Percentiles rank a stretch among this genome's conserved stretches.
Conservation (phyloP, 768 basidiomycete genomes). For the Termitomyces sp. region DNA sequence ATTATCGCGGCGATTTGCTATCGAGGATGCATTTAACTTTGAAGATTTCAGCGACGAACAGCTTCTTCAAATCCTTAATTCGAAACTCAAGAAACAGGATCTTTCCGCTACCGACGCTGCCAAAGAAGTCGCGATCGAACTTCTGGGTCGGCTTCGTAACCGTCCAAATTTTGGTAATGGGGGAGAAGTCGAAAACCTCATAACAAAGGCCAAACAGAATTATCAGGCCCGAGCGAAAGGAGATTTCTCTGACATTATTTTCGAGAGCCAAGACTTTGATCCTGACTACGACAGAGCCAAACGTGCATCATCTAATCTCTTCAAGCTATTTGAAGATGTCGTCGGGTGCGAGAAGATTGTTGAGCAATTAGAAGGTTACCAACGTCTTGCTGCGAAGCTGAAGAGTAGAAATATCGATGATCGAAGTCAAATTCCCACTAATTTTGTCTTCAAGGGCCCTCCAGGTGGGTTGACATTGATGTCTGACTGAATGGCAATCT, state of each 20-base stretch:
- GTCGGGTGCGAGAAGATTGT: neutral
- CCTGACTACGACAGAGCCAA: slow-evolving; percentile 47
- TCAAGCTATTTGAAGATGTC: slow-evolving; percentile 17
- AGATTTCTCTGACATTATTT: slow-evolving; percentile 31
- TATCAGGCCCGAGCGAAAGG: neutral
- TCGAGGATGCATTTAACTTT: neutral
- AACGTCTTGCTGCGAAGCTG: neutral
- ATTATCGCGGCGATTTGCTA: neutral
- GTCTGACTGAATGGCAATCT: slow-evolving; percentile 16
- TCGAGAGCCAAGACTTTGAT: slow-evolving; percentile 61
- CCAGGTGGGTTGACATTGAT: neutral
- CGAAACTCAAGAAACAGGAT: neutral
- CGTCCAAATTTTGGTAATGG: neutral
- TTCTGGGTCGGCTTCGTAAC: neutral
- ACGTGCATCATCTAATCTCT: slow-evolving; percentile 44
- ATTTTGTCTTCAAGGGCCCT: neutral
- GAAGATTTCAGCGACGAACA: neutral
- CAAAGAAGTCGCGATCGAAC: neutral
- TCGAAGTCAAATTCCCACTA: neutral
- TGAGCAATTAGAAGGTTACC: neutral
- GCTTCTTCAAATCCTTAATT: neutral
- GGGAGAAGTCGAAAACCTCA: neutral
- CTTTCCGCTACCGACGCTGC: neutral
- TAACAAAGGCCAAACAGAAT: neutral
- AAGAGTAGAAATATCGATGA: neutral